A percentile compares a stretch with the other conserved stretches of the same genome.
Conservation (phyloP, 192 early-diverging fungal genomes). For the Backusella tuberculispora region DNA sequence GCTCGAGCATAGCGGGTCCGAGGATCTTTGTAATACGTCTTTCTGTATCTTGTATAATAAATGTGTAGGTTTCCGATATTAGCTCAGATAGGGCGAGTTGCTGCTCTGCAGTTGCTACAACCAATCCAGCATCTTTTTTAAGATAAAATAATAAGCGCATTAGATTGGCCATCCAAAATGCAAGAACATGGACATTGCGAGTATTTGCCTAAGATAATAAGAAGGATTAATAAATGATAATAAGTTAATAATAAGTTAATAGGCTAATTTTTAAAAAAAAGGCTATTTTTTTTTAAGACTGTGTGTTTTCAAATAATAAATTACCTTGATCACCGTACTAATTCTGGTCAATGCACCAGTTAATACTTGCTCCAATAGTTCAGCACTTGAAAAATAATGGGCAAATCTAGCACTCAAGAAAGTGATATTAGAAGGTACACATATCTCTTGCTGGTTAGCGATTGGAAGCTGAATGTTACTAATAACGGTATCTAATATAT, state of each 20-base stretch:
- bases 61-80: conserved; percentile 70
- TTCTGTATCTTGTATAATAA: conserved; percentile 67
- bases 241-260: no score
- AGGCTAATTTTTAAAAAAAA: no score
- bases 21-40: conserved; percentile 61
- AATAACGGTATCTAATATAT: conserved; percentile 78
- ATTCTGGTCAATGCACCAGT: conserved; percentile 62
- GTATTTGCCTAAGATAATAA: conserved; percentile 44
- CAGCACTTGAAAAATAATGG: conserved; percentile 75
- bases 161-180: conserved; percentile 88
- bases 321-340: conserved; percentile 58
- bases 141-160: conserved; percentile 84
- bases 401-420: conserved; percentile 91
- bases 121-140: conserved; percentile 82
- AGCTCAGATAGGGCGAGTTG: conserved; percentile 83
- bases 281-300: neutral
- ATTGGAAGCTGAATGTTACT: conserved; percentile 64
- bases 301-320: neutral
- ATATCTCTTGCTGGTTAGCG: conserved; percentile 61
- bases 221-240: neutral
- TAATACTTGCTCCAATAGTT: conserved; percentile 75
- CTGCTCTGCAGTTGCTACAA: conserved; percentile 65
- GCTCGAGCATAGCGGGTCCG: conserved; percentile 71
- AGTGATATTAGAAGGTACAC: conserved; percentile 85
- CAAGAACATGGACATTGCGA: conserved; percentile 63